Evolutionary conservation across 805 yeast species (phyloP).

Genomic region (Starmerella davenportii): DNA sequence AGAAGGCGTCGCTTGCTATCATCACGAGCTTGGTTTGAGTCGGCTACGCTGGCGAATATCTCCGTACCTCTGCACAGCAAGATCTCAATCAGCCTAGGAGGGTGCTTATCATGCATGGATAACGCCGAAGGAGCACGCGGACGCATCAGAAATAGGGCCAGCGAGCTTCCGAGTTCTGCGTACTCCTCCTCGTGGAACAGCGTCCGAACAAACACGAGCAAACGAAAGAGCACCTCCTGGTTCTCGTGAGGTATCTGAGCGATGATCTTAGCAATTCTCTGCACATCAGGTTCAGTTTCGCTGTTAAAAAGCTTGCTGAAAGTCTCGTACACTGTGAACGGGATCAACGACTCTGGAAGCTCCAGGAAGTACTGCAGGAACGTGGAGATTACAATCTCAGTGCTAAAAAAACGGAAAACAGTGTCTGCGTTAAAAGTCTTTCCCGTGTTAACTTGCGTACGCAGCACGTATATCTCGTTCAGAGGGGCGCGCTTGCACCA

Average conservation of each 20-base stretch:
- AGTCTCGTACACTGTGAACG: constrained; percentile 40
- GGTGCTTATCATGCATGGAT: constrained; percentile 20
- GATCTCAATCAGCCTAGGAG: constrained; percentile 16
- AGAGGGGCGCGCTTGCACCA: constrained; percentile 49
- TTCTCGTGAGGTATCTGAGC: constrained; percentile 15
- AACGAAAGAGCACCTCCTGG: constrained; percentile 11
- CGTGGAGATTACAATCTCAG: constrained; percentile 37
- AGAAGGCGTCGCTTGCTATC: neutral
- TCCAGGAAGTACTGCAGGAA: constrained; percentile 52
- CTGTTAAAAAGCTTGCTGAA: constrained; percentile 38
- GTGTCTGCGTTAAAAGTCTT: constrained; percentile 17
- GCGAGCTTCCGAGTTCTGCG: constrained; percentile 9
- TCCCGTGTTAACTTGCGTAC: constrained; percentile 28
- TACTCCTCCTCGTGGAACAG: constrained; percentile 1
- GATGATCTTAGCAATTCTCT: constrained; percentile 14
- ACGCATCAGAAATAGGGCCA: constrained; percentile 18
- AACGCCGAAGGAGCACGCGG: constrained; percentile 20
- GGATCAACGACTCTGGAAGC: constrained; percentile 55
- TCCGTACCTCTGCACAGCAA: constrained; percentile 14
- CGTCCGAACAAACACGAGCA: constrained; percentile 13
- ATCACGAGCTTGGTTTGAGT: neutral
- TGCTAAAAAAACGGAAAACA: constrained; percentile 28
- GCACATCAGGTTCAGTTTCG: constrained; percentile 3
- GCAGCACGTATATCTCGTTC: constrained; percentile 37
- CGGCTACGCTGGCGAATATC: constrained; percentile 11